Base-by-base conservation (phyloP, 257 asterid genomes). In the Penstemon davidsonii region DNA sequence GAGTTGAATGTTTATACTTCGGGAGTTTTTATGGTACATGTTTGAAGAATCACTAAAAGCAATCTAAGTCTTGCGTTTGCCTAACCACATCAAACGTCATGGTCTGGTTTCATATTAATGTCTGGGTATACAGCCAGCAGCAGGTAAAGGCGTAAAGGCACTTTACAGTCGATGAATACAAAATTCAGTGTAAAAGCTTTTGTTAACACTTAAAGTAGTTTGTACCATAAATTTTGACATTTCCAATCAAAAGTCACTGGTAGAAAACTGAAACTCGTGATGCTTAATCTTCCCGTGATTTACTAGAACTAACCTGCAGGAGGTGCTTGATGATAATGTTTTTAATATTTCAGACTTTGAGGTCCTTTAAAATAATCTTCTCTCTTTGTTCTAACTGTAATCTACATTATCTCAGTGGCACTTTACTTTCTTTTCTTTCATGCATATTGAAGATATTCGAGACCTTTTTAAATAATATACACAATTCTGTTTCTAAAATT, bases 391-490 rank as follows among this genome's bases (percentile, higher is more conserved):
- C 66, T 13, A 60, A 4, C 41, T 60, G 54, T 60, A 50, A 60
- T 9, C 15, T 60, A 60, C 3, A 60, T 12, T 8, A n/a, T 42
- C 51, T 60, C 55, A 61, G 7, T 42, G 54, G 54, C 15, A 19
- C 19, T 15, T 60, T 19, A 19, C 25, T 19, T 19, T 44, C 10
- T 7, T 62, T 62, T 45, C 15, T 9, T 15, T 49, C 8, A 0
- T 49, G 15, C n/a, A 49, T 49, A 15, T 49, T 9, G 54, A n/a
- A 49, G 8, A 49, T 49, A 15, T 4, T n/a, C 54, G 51, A 47
- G 15, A 55, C 66, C 52, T 42, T 53, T 71, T 78, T 80, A 79
- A 59, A 74, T 67, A 19, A 19, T 19, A 19, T 19, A 19, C 1
- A 19, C 25, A 0, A 19, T 19, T 19, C 25, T 19, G 25, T 19